phyloP scores from a whole-genome alignment of 352 stramenopile species.

The Thraustochytrium striatum region DNA sequence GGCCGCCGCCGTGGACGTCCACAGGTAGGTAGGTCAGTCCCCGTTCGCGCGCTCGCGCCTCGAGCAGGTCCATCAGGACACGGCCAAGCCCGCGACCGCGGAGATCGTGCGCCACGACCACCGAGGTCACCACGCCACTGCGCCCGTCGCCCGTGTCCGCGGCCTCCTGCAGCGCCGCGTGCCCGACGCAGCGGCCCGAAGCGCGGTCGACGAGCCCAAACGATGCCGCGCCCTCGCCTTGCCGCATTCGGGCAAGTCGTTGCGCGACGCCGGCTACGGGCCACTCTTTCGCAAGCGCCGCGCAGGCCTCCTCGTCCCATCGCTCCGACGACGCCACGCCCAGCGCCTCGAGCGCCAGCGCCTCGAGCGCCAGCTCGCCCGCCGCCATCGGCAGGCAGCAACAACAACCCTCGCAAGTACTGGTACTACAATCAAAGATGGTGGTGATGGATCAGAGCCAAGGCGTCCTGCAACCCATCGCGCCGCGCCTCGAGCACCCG shows the following conservation, averaged over 20 bases:
- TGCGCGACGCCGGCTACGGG: not conserved
- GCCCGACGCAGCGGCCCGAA: not conserved
- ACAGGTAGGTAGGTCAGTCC: conserved; percentile 15
- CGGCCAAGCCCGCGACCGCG: not conserved
- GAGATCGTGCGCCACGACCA: not conserved
- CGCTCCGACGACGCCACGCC: too few species aligned
- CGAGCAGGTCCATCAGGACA: not conserved
- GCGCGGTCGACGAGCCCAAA: not conserved
- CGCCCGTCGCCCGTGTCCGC: conserved; percentile 27
- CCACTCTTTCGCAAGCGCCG: conserved; percentile 9
- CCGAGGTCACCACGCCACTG: conserved; percentile 13
- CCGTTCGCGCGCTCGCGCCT: not conserved
- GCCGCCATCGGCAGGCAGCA: too few species aligned
- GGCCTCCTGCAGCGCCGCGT: not conserved
- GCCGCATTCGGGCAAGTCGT: not conserved
- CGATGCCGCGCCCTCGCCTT: not conserved
- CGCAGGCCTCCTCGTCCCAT: not conserved
- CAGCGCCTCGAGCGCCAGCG: too few species aligned
- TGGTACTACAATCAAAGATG: too few species aligned
- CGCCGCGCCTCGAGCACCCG: too few species aligned
- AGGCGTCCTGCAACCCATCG: too few species aligned
- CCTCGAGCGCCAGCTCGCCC: too few species aligned
- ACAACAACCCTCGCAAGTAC: too few species aligned
- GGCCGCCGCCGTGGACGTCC: conserved; percentile 16
- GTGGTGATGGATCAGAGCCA: too few species aligned